Evolutionary conservation across 257 asterid species (phyloP), one percentile per base, ranked within the genome.

Genomic region (Solanum chiquidenum): DNA sequence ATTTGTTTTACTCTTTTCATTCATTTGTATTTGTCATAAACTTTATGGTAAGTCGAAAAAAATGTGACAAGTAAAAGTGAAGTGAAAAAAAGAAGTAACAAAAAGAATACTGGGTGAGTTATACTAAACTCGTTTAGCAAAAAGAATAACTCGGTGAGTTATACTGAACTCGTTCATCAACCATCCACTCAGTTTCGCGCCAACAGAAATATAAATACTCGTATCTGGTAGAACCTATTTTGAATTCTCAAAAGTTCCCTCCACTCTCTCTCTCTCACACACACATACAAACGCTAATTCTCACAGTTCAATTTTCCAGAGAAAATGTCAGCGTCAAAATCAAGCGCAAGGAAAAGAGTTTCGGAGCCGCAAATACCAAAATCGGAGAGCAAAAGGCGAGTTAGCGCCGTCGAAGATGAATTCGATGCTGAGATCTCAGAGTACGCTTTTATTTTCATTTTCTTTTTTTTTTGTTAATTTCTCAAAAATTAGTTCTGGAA

Each of bases 401-500:
- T 60, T 75, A 11, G 34, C 37, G 90, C 89, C 76, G 99, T 49
- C 6, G 86, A 95, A 5, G 98, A 95, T 66, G 98, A 95, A 83
- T 94, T 95, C 88, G 98, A 95, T 84, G 93, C 92, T 34, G 98
- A 93, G 86, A 90, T 97, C 85, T 97, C 98, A 40, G 92, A 84
- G 99, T 95, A 68, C 76, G 91, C n/a, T 20, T 80, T 77, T 34
- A 34, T 83, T 64, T 76, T 66, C 75, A n/a, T n/a, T n/a, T n/a
- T n/a, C n/a, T n/a, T 27, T 33, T 66, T 27, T 66, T 23, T 18
- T 18, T 68, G 2, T 27, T 16, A 5, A 27, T 68, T 86, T 60
- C 44, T 87, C 27, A 6, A 76, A 40, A 74, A 23, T 2, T 55
- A 29, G 62, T 76, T n/a, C 55, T 68, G 44, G 23, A 49, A 74